Percentiles rank a stretch among this genome's conserved stretches.
Evolutionary conservation across 2,329 filamentous ascomycete species (phyloP).

Genomic region (Fusarium lateritium): DNA sequence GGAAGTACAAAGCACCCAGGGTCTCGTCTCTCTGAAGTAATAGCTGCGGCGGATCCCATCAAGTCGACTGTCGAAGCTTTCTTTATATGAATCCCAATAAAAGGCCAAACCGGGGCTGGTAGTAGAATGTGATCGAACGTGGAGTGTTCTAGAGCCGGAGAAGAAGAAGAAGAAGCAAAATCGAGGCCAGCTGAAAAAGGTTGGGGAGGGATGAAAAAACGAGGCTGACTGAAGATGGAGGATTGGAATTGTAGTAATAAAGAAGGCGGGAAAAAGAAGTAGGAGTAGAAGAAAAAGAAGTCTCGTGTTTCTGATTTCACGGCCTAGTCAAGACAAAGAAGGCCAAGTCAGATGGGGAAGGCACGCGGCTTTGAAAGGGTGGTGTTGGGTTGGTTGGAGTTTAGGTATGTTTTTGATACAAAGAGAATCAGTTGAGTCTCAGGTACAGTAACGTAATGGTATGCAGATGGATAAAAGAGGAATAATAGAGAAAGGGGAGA

Average conservation of each 20-base stretch:
- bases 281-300: slow-evolving; percentile 17
- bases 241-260: slow-evolving; percentile 20
- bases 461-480: slow-evolving; percentile 24
- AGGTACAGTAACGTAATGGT: slow-evolving; percentile 13
- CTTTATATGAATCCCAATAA: slow-evolving; percentile 15
- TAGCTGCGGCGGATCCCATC: slow-evolving; percentile 29
- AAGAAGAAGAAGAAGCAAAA: slow-evolving; percentile 16
- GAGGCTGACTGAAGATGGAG: slow-evolving; percentile 23
- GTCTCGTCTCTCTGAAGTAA: slow-evolving; percentile 40
- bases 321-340: slow-evolving; percentile 27
- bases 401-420: slow-evolving; percentile 40
- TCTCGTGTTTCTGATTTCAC: slow-evolving; percentile 21
- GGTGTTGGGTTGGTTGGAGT: background rate
- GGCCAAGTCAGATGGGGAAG: slow-evolving; percentile 14
- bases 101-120: background rate
- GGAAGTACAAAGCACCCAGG: slow-evolving; percentile 32
- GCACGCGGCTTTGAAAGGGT: slow-evolving; percentile 19
- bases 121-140: background rate
- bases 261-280: slow-evolving; percentile 14
- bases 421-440: slow-evolving; percentile 16
- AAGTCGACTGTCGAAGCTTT: slow-evolving; percentile 7
- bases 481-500: background rate
- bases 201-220: slow-evolving; percentile 17
- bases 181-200: slow-evolving; percentile 18
- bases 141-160: slow-evolving; percentile 18